A percentile compares a stretch with the other conserved stretches of the same genome.
phyloP scores from a whole-genome alignment of 441 rosid genomes.

The Sinapis alba region DNA sequence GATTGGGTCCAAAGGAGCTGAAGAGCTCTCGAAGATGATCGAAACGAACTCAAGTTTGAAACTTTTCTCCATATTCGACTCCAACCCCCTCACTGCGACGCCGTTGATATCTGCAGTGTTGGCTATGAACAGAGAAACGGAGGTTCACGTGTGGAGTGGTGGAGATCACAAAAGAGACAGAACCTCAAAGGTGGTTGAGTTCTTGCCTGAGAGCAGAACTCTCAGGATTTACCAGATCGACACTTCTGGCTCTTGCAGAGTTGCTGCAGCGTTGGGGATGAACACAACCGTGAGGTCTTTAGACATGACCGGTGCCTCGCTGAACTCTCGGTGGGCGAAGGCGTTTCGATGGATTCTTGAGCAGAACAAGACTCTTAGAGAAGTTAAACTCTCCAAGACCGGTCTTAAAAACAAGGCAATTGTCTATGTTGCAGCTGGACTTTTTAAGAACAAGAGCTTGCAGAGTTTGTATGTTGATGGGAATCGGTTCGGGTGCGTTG shows the following conservation, averaged over 20 bases:
- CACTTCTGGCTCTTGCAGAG: constrained; percentile 75
- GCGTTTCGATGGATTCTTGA: constrained; percentile 86
- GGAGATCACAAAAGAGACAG: constrained; percentile 57
- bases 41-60: constrained; percentile 80
- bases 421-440: constrained; percentile 87
- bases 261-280: constrained; percentile 79
- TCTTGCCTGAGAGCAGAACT: constrained; percentile 66
- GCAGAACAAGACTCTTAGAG: constrained; percentile 71
- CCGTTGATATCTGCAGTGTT: constrained; percentile 85
- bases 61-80: constrained; percentile 75
- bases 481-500: constrained; percentile 74
- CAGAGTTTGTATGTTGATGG: constrained; percentile 79
- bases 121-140: constrained; percentile 78
- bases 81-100: constrained; percentile 64
- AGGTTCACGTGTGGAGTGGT: constrained; percentile 87
- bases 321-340: constrained; percentile 84
- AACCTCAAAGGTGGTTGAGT: constrained; percentile 80
- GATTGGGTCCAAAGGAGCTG: constrained; percentile 85
- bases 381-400: constrained; percentile 74
- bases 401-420: constrained; percentile 86
- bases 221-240: constrained; percentile 72
- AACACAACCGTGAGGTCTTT: constrained; percentile 78
- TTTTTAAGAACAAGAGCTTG: constrained; percentile 78
- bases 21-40: constrained; percentile 94
- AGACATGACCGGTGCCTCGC: constrained; percentile 75